Evolutionary conservation across 495 filamentous ascomycete genomes (phyloP).

Genomic region (Thermochaetoides thermophila): DNA sequence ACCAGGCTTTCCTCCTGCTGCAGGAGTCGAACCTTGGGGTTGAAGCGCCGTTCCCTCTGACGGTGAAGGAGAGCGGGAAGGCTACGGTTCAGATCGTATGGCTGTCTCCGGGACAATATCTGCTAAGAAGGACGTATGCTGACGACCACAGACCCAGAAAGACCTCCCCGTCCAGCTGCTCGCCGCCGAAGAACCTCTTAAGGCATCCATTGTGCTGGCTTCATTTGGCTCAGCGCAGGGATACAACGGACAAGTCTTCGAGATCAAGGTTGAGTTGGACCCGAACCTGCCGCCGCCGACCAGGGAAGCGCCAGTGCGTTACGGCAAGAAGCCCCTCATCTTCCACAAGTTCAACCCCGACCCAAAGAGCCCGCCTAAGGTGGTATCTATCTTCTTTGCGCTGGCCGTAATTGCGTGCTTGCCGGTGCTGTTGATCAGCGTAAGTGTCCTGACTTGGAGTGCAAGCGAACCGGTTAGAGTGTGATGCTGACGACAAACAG

Average conservation of each 20-base stretch:
- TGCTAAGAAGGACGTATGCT: no score
- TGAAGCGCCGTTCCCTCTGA: slow-evolving; percentile 80
- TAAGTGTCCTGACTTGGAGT: slow-evolving; percentile 34
- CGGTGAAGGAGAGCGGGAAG: slow-evolving; percentile 76
- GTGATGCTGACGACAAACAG: slow-evolving; percentile 23
- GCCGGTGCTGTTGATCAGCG: slow-evolving; percentile 52
- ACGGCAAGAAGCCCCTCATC: slow-evolving; percentile 71
- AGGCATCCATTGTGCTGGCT: slow-evolving; percentile 66
- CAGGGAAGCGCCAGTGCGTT: slow-evolving; percentile 54
- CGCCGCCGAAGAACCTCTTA: slow-evolving; percentile 45
- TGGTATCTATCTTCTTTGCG: slow-evolving; percentile 67
- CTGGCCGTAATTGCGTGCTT: slow-evolving; percentile 54
- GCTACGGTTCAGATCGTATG: slow-evolving; percentile 69
- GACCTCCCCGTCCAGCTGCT: slow-evolving; percentile 81
- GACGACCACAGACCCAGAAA: slow-evolving; percentile 53
- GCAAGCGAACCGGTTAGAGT: no score
- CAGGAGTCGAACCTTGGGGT: slow-evolving; percentile 58
- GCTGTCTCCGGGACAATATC: background rate
- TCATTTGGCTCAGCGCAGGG: slow-evolving; percentile 67
- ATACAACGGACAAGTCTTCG: slow-evolving; percentile 54
- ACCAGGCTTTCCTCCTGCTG: slow-evolving; percentile 83
- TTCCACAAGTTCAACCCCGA: slow-evolving; percentile 79
- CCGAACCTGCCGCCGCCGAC: slow-evolving; percentile 42
- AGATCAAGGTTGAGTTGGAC: slow-evolving; percentile 40
- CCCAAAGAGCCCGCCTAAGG: slow-evolving; percentile 63